Evolutionary conservation across 495 filamentous ascomycete genomes (phyloP), one percentile per base, ranked within the genome.

Genomic region (Parathielavia appendiculata): DNA sequence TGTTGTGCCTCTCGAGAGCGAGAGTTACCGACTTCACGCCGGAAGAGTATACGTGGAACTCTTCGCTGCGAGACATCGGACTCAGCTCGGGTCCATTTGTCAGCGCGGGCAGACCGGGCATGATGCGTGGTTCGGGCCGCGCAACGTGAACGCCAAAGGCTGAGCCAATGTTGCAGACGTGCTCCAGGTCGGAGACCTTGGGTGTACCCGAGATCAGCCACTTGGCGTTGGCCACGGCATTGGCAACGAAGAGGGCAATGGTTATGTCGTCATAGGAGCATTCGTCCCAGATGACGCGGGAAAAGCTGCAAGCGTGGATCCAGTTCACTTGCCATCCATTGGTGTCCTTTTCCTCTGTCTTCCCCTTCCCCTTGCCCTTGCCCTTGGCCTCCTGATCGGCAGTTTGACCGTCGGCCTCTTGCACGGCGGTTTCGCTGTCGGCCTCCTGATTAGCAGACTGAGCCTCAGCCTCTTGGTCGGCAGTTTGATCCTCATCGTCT

Each of bases 151-250:
- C 58, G 5, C 79, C 77, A 4, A 90, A 52, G 19, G 84, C 72
- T 1, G 67, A 63, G 2, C 82, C 83, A 35, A 86, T 82, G 4
- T 67, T 71, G 45, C 84, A 84, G 22, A 88, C 69, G 50, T 86
- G 83, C 13, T 73, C 73, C 54, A 88, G 83, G 43, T 81, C 77
- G 6, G 69, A 69, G 0, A 86, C 66, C 1, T 74, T 74, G 0
- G 86, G 87, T 1, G 87, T 90, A 4, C 81, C 87, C 0, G 86
- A 89, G 0, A 90, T 68, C 22, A 86, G 72, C 87, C 87, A 90
- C 55, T 80, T 82, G 11, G 79, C 79, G 46, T 73, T 71, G 26
- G 81, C 76, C 7, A 75, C 57, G 1, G 83, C 61, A 13, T 69
- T 59, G 26, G 59, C 55, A 23, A 74, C 60, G 57, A 77, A 75